phyloP scores from a whole-genome alignment of 106 monocot species.

The Dendrobium huoshanense region DNA sequence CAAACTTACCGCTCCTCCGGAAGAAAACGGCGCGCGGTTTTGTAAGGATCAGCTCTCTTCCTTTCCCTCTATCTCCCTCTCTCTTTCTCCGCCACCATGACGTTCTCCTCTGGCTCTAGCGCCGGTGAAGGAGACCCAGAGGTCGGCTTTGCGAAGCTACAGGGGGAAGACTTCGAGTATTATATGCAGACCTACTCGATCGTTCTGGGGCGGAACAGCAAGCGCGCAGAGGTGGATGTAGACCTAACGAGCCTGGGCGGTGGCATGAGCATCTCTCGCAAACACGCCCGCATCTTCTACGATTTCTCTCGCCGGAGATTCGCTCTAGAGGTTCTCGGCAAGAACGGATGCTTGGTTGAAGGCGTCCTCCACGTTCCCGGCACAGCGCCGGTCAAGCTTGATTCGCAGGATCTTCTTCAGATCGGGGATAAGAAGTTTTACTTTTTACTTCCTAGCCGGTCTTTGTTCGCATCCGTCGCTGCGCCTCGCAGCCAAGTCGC shows the following conservation, averaged over 20 bases:
- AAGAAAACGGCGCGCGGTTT: neutral
- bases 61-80: neutral
- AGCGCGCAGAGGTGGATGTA: slow-evolving; percentile 72
- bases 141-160: slow-evolving; percentile 90
- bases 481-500: neutral
- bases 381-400: slow-evolving; percentile 77
- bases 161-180: slow-evolving; percentile 92
- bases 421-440: slow-evolving; percentile 86
- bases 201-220: slow-evolving; percentile 80
- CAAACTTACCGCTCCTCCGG: neutral
- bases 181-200: slow-evolving; percentile 99
- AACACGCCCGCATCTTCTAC: slow-evolving; percentile 89
- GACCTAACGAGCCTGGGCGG: slow-evolving; percentile 76
- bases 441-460: slow-evolving; percentile 61
- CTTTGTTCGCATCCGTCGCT: slow-evolving; percentile 31
- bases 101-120: neutral
- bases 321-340: slow-evolving; percentile 82
- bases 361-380: slow-evolving; percentile 83
- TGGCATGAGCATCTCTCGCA: slow-evolving; percentile 86
- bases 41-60: neutral
- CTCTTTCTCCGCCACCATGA: neutral
- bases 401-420: slow-evolving; percentile 88
- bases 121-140: slow-evolving; percentile 31
- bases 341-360: slow-evolving; percentile 95
- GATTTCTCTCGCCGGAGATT: slow-evolving; percentile 75